phyloP scores from a whole-genome alignment of 2,329 filamentous ascomycete species.

The Diaporthe sp. region DNA sequence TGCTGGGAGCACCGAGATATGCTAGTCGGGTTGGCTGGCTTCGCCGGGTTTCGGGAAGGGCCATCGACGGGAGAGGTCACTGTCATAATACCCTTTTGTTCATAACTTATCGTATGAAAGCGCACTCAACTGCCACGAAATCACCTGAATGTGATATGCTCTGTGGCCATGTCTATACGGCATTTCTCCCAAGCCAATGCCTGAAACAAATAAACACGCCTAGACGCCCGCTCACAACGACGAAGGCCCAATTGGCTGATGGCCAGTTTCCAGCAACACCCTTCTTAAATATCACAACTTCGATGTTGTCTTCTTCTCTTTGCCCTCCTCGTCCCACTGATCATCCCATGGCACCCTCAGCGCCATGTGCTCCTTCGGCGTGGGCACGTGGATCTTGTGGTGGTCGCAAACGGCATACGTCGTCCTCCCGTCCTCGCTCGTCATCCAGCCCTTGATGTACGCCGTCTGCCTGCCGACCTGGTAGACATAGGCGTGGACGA shows the following conservation, averaged over 20 bases:
- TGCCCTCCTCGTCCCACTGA: conserved; percentile 48
- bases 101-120: neutral
- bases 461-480: conserved; percentile 64
- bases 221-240: neutral
- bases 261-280: neutral
- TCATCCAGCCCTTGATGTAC: conserved; percentile 63
- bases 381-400: conserved; percentile 62
- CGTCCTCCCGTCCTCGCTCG: conserved; percentile 58
- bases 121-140: neutral
- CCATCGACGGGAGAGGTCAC: neutral
- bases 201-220: neutral
- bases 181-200: neutral
- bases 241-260: too few relatives aligned
- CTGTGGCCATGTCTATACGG: neutral
- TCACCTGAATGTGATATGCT: neutral
- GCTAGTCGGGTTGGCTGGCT: neutral
- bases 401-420: conserved; percentile 64
- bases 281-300: conserved; percentile 30
- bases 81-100: conserved; percentile 28
- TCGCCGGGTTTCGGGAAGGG: neutral
- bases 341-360: conserved; percentile 58
- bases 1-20: neutral
- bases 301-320: conserved; percentile 32
- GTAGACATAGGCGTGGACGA: conserved; percentile 56
- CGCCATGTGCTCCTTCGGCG: conserved; percentile 52